Evolutionary conservation across 2,329 filamentous ascomycete species (phyloP).

Genomic region (Phaeosphaeria sp.): DNA sequence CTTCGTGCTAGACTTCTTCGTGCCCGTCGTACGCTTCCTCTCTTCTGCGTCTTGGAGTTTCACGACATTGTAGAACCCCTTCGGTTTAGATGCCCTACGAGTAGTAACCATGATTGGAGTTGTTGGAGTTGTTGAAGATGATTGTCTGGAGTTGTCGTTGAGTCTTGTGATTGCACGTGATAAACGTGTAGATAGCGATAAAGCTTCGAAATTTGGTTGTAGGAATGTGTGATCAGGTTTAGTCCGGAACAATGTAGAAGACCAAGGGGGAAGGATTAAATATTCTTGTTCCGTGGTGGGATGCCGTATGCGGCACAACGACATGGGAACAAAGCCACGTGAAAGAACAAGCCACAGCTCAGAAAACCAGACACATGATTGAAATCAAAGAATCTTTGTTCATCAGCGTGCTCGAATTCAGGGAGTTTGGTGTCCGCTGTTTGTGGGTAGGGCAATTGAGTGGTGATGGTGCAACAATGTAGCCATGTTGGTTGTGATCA

Average conservation of each 20-base stretch:
- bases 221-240: neutral
- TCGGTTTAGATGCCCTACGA: too few species aligned
- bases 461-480: too few species aligned
- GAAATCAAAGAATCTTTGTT: conserved; percentile 6
- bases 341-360: neutral
- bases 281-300: conserved; percentile 2
- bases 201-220: neutral
- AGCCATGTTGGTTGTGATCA: neutral
- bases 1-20: neutral
- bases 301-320: conserved; percentile 2
- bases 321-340: conserved; percentile 12
- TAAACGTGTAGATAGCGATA: too few species aligned
- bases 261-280: conserved; percentile 3
- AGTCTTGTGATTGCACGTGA: neutral
- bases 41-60: neutral
- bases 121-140: too few species aligned
- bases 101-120: too few species aligned
- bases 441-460: neutral
- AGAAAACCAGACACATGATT: neutral
- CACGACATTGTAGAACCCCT: neutral
- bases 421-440: neutral
- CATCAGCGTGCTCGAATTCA: neutral
- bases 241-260: neutral
- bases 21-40: neutral
- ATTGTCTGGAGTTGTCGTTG: too few species aligned